Base-by-base conservation (phyloP, 768 basidiomycete genomes). In the Boletus coccyginus region DNA sequence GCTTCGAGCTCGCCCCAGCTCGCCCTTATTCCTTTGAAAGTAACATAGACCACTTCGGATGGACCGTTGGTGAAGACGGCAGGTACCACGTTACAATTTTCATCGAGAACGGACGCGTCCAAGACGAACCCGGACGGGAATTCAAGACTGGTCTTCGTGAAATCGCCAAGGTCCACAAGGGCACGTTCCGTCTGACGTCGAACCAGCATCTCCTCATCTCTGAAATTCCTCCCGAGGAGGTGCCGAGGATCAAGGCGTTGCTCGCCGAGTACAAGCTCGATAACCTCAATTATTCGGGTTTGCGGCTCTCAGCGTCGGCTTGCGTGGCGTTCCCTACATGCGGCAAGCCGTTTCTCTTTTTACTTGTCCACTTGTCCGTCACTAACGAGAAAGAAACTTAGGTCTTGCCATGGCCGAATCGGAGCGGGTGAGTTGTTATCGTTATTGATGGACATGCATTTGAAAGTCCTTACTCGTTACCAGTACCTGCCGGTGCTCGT, bases 261-360 rank as follows among this genome's bases (percentile, higher is more conserved):
- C 76, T 99, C 36, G 78, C 83, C 41, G 81, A 92, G 76, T 95
- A 94, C 75, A 90, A 90, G 72, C 79, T 98, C 46, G 95, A 98
- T 73, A 93, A 95, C 66, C 70, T 98, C 53, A 78, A 84, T 50
- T 86, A 85, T 62, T 83, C 85, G 13, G 95, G 82, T 5, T 71
- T 98, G 64, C 81, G 96, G 50, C 74, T 98, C 46, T 91, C 93
- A 7, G 91, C 90, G 9, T 95, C 94, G 14, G 96, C 97, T 14
- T 99, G 97, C 74, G 97, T 99, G 54, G 88, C 96, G 3, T 94
- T 98, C 80, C 97, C 97, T 1, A 98, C 95, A 12, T 98, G 94
- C 71, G 92, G 86, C 70, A 58, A 61, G 78, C 43, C 44, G 33
- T 39, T 12, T 13, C n/a, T 21, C 8, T 7, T 3, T 44, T 27